Base-by-base conservation (phyloP, 2,329 filamentous ascomycete species). In the Diaporthe citri region DNA sequence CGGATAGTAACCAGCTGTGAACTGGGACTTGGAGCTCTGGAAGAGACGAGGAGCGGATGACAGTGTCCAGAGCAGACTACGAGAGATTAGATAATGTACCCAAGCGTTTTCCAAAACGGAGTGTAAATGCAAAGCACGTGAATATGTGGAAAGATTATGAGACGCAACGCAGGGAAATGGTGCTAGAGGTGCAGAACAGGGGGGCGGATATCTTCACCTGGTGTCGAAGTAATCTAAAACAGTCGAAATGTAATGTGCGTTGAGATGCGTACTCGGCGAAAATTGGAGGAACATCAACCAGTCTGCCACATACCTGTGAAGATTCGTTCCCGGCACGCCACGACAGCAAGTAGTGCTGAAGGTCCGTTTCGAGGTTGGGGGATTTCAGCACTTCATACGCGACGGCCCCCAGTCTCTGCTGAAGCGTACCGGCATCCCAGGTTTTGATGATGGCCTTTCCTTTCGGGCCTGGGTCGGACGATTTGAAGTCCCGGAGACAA, bases 1-100 rank as follows among this genome's bases (percentile, higher is more conserved):
- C 94, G 22, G 92, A 88, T 12, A 98, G 83, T 7, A 98, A 86
- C 86, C 96, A 98, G 46, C 93, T 91, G 80, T 99, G 96, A 13
- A 95, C 88, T 0, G 97, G 96, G 59, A 99, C 91, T 62, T 86
- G 88, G 34, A 96, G 83, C 6, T 94, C 90, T 0, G 94, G 95
- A 1, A 87, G 83, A 0, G 90, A 90, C 1, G 92, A 93, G 3
- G 88, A 89, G 77, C 86, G 85, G 8, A 93, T 76, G 8, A 83
- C 81, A 34, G 84, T 80, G 48, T 89, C 87, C 20, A 86, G 79
- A 15, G 86, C 85, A 3, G 34, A 41, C 64, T 64, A 64, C 1
- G 10, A 64, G 25, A 48, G 41, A 31, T 64, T 28, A 64, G 60
- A 34, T 15, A 34, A 20, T 43, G 41, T 10, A 34, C 9, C 6